Evolutionary conservation across 1,284 basidiomycete genomes (phyloP).

Genomic region (Ustilago nuda): DNA sequence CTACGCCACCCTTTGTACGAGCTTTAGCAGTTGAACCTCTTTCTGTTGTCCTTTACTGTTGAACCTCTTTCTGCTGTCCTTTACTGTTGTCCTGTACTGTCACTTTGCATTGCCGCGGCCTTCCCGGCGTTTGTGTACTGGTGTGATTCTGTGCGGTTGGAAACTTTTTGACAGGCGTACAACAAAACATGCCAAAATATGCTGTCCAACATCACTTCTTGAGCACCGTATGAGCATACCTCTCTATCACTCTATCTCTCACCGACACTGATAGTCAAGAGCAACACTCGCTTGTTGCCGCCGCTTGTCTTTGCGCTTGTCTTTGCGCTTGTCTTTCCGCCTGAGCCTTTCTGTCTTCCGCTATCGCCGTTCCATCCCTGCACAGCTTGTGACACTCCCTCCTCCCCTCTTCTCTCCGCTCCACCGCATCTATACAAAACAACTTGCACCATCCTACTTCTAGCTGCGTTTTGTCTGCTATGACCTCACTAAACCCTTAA

Average conservation of each 20-base stretch:
- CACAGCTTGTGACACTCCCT: background rate
- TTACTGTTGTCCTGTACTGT: background rate
- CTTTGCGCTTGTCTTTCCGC: background rate
- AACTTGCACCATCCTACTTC: background rate
- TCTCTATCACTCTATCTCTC: background rate
- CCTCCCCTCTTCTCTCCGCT: background rate
- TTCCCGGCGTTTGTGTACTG: background rate
- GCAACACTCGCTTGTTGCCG: background rate
- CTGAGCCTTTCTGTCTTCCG: constrained; percentile 6
- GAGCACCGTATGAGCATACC: too few species aligned
- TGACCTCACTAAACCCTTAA: constrained; percentile 4
- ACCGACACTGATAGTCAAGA: background rate
- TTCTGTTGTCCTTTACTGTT: background rate
- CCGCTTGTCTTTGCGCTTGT: background rate
- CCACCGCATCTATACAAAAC: constrained; percentile 13
- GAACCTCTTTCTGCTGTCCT: background rate
- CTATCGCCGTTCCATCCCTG: constrained; percentile 5
- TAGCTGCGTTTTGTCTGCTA: constrained; percentile 11
- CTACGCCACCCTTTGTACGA: background rate
- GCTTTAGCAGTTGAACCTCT: background rate
- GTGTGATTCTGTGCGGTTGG: background rate
- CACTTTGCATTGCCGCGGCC: constrained; percentile 23
- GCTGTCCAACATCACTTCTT: background rate
- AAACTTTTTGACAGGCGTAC: constrained; percentile 14
- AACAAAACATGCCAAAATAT: background rate